Evolutionary conservation across 2,329 filamentous ascomycete species (phyloP), one percentile per base, ranked within the genome.

Genomic region (Hypocrella siamensis): DNA sequence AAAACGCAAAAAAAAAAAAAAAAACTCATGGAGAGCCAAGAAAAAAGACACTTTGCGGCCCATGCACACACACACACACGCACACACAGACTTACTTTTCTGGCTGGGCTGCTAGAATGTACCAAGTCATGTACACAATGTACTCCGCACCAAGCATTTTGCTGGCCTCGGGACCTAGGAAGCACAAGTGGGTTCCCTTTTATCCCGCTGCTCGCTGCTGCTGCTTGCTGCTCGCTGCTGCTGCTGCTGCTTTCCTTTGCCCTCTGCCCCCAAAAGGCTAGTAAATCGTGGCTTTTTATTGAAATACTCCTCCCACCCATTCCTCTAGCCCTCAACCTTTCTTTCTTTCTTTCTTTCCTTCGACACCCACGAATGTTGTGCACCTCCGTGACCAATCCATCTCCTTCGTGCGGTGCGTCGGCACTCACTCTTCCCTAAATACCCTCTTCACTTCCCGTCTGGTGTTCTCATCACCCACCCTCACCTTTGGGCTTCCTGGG

Each of bases 361-460:
- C 36, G 28, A 33, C 55, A 65, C 61, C 61, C 60, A 62, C 60
- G 61, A 61, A 63, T 62, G 61, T 49, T 56, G 56, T 52, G 46
- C 47, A 50, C 52, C 51, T 51, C 55, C 54, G 53, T 52, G 46
- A 47, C 51, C 56, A 49, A 52, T 57, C 55, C 50, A 52, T 58
- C 38, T 47, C 61, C 60, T 47, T 61, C 60, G 62, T 66, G 63
- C 55, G 59, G 60, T 63, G 60, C 48, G 33, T 56, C 43, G 48
- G 52, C 52, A 49, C 47, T 52, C 35, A 30, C 35, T 30, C 33
- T 30, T 35, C 28, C 30, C 24, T 33, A 21, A 36, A 36, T 37
- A 37, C 38, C 34, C 31, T 31, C 35, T 26, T 32, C 31, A 32
- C 30, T 40, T 33, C 32, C 16, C 24, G 33, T 32, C 16, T 18